These are phyloP conservation scores for Xylaria telfairii DNA, from an alignment of 495 filamentous ascomycete species.

Conservation along the genomic window DNA sequence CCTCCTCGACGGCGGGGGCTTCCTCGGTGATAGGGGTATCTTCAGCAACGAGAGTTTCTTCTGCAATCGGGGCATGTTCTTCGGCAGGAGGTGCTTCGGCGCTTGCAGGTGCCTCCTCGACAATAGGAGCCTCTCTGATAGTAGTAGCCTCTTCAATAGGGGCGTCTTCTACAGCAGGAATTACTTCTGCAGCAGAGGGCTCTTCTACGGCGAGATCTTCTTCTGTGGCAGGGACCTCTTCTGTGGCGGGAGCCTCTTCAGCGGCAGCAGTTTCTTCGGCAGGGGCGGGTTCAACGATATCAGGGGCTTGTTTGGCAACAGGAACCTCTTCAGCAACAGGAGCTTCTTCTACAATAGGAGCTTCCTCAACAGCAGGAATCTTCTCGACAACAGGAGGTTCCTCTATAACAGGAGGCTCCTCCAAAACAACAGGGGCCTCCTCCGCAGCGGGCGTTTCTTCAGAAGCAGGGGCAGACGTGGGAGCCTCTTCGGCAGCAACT, in stretches of 20 bases:
- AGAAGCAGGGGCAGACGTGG: slow-evolving; percentile 11
- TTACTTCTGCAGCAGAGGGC: slow-evolving; percentile 18
- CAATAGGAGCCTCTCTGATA: slow-evolving; percentile 24
- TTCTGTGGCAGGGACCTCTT: slow-evolving; percentile 9
- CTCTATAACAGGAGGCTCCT: slow-evolving; percentile 17
- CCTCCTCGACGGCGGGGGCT: no score
- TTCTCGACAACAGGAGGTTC: slow-evolving; percentile 25
- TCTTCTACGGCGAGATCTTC: no score
- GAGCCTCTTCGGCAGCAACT: slow-evolving; percentile 20
- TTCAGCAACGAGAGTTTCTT: no score
- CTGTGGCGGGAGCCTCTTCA: slow-evolving; percentile 18
- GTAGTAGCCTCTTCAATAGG: slow-evolving; percentile 10
- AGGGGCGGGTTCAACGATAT: slow-evolving; percentile 26
- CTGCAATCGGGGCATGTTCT: slow-evolving; percentile 24
- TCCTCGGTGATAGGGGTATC: no score
- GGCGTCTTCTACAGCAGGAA: background rate
- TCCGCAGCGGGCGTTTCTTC: slow-evolving; percentile 23
- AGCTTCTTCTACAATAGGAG: slow-evolving; percentile 1
- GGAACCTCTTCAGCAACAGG: slow-evolving; percentile 20
- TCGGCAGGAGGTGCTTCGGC: slow-evolving; percentile 11
- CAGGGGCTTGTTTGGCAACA: slow-evolving; percentile 5
- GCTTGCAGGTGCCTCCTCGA: slow-evolving; percentile 18
- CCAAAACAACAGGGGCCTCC: background rate
- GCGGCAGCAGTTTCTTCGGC: slow-evolving; percentile 15
- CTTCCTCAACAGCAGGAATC: slow-evolving; percentile 20